Base-by-base conservation (phyloP, 768 basidiomycete genomes). In the Trametes meyenii region DNA sequence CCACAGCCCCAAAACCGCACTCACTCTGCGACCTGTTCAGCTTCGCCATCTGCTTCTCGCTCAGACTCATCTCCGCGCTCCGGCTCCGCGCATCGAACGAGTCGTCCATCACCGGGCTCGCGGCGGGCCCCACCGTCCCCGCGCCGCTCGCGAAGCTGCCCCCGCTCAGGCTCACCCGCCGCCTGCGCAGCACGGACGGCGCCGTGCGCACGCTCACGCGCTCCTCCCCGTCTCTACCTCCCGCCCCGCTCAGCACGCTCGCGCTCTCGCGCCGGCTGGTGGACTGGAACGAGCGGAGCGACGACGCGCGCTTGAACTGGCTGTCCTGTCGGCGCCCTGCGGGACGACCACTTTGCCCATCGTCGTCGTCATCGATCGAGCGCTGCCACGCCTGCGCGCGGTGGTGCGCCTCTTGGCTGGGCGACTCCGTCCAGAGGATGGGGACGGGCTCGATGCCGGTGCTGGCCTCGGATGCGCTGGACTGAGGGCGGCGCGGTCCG, bases 11-110 rank as follows among this genome's bases (percentile, higher is more conserved):
- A n/a, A 8, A 23, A 23, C 21, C 24, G 16, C 36, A 69, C 81
- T 48, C 40, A 87, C 88, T 72, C 73, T 85, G 85, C 29, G 70
- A 72, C 67, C 81, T 88, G 21, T 62, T 66, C 26, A 88, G 83
- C 63, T 76, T 83, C 1, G 76, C 69, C 69, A 76, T 82, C 58
- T 87, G 83, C 65, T 80, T 82, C 39, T 79, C 75, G 17, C 76
- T 80, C 63, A 88, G 69, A 2, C 72, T 73, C 16, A 71, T 73
- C 29, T 87, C 82, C 0, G 85, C 86, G 14, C 73, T 76, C 8
- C 74, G 71, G n/a, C 74, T 74, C 19, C 87, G 75, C 19, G 48
- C 55, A n/a, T 76, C 71, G 49, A 72, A 65, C 17, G 75, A 74
- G 5, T 78, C 73, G 56, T 83, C 79, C 2, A 76, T 67, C 19